Evolutionary conservation across 192 early-diverging fungal genomes (phyloP).

Genomic region (Glomus cerebriforme): DNA sequence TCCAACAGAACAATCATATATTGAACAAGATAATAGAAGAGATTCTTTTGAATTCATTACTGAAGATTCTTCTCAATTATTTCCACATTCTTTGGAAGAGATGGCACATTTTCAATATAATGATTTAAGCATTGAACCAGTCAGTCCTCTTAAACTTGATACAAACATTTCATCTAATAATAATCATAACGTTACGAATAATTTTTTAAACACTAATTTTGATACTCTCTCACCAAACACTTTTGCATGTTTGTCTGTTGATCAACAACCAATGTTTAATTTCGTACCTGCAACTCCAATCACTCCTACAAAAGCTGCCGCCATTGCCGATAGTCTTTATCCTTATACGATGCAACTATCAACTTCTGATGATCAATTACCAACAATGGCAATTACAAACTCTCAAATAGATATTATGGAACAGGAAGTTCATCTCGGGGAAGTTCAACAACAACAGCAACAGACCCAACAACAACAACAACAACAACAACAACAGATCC

Average conservation of each 20-base stretch:
- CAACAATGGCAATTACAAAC: not conserved
- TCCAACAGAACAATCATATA: not conserved
- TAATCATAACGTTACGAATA: not conserved
- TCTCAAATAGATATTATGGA: not conserved
- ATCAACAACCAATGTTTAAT: slow-evolving; percentile 8
- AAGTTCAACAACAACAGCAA: not conserved
- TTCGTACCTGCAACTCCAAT: slow-evolving; percentile 23
- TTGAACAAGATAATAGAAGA: not conserved
- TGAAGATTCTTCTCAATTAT: not conserved
- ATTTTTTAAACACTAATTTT: not conserved
- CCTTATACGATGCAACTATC: not conserved
- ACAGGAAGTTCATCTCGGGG: not conserved
- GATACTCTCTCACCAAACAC: not conserved
- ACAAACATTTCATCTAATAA: not conserved
- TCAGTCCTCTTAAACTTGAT: not conserved
- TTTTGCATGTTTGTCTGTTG: not conserved
- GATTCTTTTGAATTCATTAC: not conserved
- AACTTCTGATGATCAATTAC: not conserved
- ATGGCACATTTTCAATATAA: not conserved
- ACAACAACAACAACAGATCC: not conserved
- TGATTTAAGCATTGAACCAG: not conserved
- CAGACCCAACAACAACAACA: not conserved
- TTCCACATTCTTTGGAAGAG: not conserved
- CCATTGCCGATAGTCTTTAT: not conserved
- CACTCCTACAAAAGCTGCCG: not conserved